These are phyloP conservation scores for Boletus sp. DNA, from an alignment of 768 basidiomycete genomes.

Conservation along the genomic window DNA sequence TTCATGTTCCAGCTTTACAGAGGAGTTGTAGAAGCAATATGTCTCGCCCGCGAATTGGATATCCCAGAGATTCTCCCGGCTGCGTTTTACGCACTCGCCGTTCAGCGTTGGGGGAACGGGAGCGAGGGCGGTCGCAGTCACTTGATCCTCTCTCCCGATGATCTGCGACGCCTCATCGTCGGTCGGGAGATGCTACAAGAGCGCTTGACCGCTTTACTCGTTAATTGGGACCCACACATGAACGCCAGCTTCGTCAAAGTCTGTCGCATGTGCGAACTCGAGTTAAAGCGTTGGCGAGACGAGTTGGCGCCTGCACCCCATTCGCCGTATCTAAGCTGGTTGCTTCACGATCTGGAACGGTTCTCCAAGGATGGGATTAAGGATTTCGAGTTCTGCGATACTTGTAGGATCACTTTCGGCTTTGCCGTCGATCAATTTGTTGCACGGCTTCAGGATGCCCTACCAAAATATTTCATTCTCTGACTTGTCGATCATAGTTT, in stretches of 20 bases:
- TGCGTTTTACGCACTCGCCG: slow-evolving; percentile 39
- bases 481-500: background rate
- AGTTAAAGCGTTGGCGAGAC: too few relatives aligned
- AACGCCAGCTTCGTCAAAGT: background rate
- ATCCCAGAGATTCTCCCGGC: slow-evolving; percentile 37
- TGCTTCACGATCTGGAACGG: slow-evolving; percentile 20
- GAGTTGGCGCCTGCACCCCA: background rate
- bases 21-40: slow-evolving; percentile 30
- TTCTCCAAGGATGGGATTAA: too few relatives aligned
- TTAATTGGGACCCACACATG: slow-evolving; percentile 3
- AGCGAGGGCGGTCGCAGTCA: slow-evolving; percentile 32
- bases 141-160: slow-evolving; percentile 24
- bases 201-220: slow-evolving; percentile 15
- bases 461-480: slow-evolving; percentile 17
- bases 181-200: slow-evolving; percentile 33
- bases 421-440: background rate
- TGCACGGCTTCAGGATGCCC: slow-evolving; percentile 2
- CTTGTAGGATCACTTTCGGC: background rate
- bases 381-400: background rate
- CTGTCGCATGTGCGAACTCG: background rate
- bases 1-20: background rate
- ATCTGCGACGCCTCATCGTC: slow-evolving; percentile 30
- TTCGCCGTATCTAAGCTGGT: slow-evolving; percentile 17
- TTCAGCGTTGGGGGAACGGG: slow-evolving; percentile 26
- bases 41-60: slow-evolving; percentile 34